Evolutionary conservation across 768 basidiomycete genomes (phyloP), one percentile per base, ranked within the genome.

Genomic region (Asterophora lycoperdoides): DNA sequence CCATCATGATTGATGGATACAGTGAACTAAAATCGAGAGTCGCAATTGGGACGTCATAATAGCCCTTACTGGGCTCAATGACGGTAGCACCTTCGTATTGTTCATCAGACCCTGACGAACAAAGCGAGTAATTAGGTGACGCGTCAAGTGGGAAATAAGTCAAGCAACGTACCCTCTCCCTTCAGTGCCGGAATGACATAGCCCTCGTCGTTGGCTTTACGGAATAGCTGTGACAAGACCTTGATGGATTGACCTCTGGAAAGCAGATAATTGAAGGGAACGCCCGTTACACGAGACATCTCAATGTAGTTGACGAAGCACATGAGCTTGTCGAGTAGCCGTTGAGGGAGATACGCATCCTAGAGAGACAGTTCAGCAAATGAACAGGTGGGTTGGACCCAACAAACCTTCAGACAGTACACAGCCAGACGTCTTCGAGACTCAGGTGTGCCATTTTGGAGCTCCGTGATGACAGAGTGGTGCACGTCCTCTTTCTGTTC

Each of bases 1-100:
- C 96, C 94, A 97, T 97, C 96, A 99, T 99, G 69, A 99, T 98
- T 0, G 96, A 98, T 3, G 96, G 96, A 67, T 99, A 99, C 52
- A 99, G 77, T 1, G 94, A 97, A 50, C 92, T 93, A 71, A 99
- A 99, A 78, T 99, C 96, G 40, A 99, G 80, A 0, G 96, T 98
- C 10, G 96, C 94, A 60, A 99, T 97, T 1, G 96, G 96, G 0
- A 84, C 80, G 62, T 96, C 92, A 63, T 98, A 99, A 67, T 93
- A 99, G 0, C 95, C 96, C 61, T 86, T 93, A 65, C 79, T 84
- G 3, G 96, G 96, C 62, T 99, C 96, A 56, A 99, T 98, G 59
- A 99, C 96, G 9, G 93, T 99, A 4, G 96, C 96, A 55, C 96
- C 96, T 72, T 98, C 96, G 57, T 99, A 99, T 61, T 96, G 93